phyloP scores from a whole-genome alignment of 495 filamentous ascomycete species.

The Trichoderma reesei region DNA sequence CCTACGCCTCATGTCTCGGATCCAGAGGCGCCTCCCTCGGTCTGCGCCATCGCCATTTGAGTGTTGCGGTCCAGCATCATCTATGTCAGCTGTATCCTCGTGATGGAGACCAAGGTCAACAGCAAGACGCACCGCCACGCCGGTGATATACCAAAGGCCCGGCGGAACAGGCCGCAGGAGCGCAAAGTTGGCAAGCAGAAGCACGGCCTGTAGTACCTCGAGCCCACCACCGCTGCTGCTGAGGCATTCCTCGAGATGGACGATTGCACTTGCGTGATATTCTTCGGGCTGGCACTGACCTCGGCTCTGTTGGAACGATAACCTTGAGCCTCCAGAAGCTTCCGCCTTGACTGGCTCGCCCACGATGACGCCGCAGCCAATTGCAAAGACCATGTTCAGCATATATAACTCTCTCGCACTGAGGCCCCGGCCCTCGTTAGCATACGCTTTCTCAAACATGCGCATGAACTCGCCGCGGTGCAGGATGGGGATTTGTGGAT shows the following conservation, averaged over 20 bases:
- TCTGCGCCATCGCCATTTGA: slow-evolving; percentile 28
- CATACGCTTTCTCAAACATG: slow-evolving; percentile 71
- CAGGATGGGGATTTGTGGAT: slow-evolving; percentile 88
- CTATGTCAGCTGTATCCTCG: slow-evolving; percentile 71
- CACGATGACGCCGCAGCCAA: slow-evolving; percentile 87
- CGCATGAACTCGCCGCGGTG: slow-evolving; percentile 80
- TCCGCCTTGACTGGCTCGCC: slow-evolving; percentile 39
- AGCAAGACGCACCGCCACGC: slow-evolving; percentile 79
- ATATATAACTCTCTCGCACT: slow-evolving; percentile 80
- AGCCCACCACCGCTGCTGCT: slow-evolving; percentile 67
- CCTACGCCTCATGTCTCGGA: slow-evolving; percentile 74
- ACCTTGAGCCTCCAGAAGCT: slow-evolving; percentile 16
- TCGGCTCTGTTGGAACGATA: slow-evolving; percentile 21
- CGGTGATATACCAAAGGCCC: slow-evolving; percentile 94
- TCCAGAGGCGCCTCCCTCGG: slow-evolving; percentile 72
- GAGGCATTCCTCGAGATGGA: slow-evolving; percentile 82
- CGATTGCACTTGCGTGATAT: slow-evolving; percentile 88
- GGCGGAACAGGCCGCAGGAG: slow-evolving; percentile 83
- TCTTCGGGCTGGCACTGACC: slow-evolving; percentile 78
- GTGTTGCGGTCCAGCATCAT: slow-evolving; percentile 13
- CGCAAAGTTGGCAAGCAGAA: slow-evolving; percentile 85
- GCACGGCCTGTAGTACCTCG: slow-evolving; percentile 85
- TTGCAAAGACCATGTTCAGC: slow-evolving; percentile 96
- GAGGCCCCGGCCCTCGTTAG: slow-evolving; percentile 53
- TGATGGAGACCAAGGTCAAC: slow-evolving; percentile 90